phyloP scores from a whole-genome alignment of 2,329 filamentous ascomycete genomes.

The Gaeumannomyces sp. region DNA sequence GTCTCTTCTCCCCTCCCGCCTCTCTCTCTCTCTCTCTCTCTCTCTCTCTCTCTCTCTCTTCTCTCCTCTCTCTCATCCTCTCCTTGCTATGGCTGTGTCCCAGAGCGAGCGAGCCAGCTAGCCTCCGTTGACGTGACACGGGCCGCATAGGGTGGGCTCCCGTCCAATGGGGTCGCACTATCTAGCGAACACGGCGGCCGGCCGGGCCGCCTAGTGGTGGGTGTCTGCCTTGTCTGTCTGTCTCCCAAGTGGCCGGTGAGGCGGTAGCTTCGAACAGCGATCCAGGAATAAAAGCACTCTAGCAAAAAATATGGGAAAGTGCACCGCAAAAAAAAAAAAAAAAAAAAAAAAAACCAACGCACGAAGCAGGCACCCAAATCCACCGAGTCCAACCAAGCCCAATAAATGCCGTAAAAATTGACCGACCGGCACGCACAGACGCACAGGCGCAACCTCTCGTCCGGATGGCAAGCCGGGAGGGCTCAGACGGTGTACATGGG shows the following conservation, averaged over 20 bases:
- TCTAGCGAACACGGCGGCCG: background rate
- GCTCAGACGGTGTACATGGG: background rate
- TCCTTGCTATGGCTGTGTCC: background rate
- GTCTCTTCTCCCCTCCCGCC: background rate
- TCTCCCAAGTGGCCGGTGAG: background rate
- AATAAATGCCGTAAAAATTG: background rate
- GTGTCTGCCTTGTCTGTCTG: background rate
- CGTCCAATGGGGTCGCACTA: background rate
- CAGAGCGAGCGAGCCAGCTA: background rate
- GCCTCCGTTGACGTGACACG: background rate
- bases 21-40: too few relatives aligned
- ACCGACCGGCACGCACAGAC: background rate
- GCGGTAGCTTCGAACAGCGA: too few relatives aligned
- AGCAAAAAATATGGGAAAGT: too few relatives aligned
- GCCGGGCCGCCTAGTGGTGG: background rate
- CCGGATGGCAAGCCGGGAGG: background rate
- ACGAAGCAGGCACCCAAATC: background rate
- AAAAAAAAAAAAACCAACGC: too few relatives aligned
- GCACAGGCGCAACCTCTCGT: background rate
- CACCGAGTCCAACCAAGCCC: too few relatives aligned
- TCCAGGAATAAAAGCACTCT: background rate
- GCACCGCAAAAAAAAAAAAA: too few relatives aligned
- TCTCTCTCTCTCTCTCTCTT: too few relatives aligned
- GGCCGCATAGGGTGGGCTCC: background rate
- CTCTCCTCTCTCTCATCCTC: background rate